Conservation (phyloP, 1,139 yeast species). For the Yamadazyma jaroonii region DNA sequence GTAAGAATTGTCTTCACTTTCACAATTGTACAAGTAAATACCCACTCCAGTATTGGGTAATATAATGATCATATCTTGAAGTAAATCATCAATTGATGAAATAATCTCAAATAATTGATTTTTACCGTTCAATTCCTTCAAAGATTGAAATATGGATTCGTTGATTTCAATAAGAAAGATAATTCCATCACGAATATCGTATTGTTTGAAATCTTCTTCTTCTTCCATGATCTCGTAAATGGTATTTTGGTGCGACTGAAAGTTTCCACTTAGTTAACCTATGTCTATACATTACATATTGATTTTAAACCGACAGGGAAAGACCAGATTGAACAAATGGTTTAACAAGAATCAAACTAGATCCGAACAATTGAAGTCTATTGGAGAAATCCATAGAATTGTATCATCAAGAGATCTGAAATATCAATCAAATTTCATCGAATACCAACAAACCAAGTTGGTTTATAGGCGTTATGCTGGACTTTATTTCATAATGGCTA, state of each 20-base stretch:
- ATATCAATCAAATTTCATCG: slow-evolving; percentile 76
- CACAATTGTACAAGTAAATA: slow-evolving; percentile 57
- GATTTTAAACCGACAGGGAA: slow-evolving; percentile 91
- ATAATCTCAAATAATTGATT: slow-evolving; percentile 52
- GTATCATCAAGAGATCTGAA: slow-evolving; percentile 83
- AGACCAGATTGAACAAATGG: slow-evolving; percentile 84
- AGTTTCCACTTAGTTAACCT: neutral
- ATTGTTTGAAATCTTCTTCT: slow-evolving; percentile 29
- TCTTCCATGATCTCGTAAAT: slow-evolving; percentile 13
- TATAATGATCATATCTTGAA: slow-evolving; percentile 57
- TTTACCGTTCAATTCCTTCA: slow-evolving; percentile 31
- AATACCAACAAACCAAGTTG: slow-evolving; percentile 68
- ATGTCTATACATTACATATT: slow-evolving; percentile 80
- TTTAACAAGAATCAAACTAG: slow-evolving; percentile 38
- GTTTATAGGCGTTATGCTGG: slow-evolving; percentile 94
- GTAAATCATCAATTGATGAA: slow-evolving; percentile 50
- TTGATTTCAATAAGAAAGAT: slow-evolving; percentile 61
- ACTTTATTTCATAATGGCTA: slow-evolving; percentile 75
- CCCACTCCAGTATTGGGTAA: slow-evolving; percentile 67
- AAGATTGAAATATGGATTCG: slow-evolving; percentile 41
- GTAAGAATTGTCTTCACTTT: slow-evolving; percentile 22
- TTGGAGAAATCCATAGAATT: slow-evolving; percentile 74
- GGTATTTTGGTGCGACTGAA: too few relatives aligned
- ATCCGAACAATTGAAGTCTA: slow-evolving; percentile 53
- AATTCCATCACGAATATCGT: slow-evolving; percentile 61